phyloP scores from a whole-genome alignment of 1,284 basidiomycete species.

The Heterobasidion annosum region DNA sequence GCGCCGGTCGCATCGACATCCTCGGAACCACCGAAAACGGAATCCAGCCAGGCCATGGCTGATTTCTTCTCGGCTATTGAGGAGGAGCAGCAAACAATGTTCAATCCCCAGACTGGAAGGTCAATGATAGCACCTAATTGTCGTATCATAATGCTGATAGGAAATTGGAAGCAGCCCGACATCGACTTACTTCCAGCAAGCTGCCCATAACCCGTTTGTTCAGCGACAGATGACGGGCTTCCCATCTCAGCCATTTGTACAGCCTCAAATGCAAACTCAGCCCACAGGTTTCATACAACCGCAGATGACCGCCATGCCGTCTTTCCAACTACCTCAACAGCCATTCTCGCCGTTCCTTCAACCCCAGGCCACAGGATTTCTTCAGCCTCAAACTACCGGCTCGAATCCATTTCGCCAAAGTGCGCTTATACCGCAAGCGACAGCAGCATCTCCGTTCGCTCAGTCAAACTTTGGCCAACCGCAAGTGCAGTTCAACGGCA shows the following conservation, averaged over 20 bases:
- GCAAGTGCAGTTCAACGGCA: slow-evolving; percentile 8
- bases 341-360: slow-evolving; percentile 45
- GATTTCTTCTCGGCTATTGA: slow-evolving; percentile 96
- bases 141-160: slow-evolving; percentile 8
- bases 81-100: slow-evolving; percentile 69
- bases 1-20: slow-evolving; percentile 15
- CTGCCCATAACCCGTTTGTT: slow-evolving; percentile 58
- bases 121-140: slow-evolving; percentile 16
- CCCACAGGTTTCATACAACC: slow-evolving; percentile 25
- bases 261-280: slow-evolving; percentile 11
- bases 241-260: slow-evolving; percentile 27
- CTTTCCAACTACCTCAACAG: slow-evolving; percentile 22
- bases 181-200: slow-evolving; percentile 48
- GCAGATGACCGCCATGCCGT: slow-evolving; percentile 24
- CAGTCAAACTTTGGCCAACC: slow-evolving; percentile 7
- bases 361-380: slow-evolving; percentile 30
- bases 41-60: slow-evolving; percentile 35
- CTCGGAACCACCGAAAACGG: slow-evolving; percentile 11
- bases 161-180: slow-evolving; percentile 31
- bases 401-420: slow-evolving; percentile 36
- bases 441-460: slow-evolving; percentile 34
- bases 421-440: slow-evolving; percentile 36
- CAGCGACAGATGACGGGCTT: slow-evolving; percentile 24
- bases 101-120: slow-evolving; percentile 56
- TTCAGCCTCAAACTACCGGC: slow-evolving; percentile 54